Evolutionary conservation across 352 stramenopile genomes (phyloP), one percentile per base, ranked within the genome.

Genomic region (Phytophthora crassamura): DNA sequence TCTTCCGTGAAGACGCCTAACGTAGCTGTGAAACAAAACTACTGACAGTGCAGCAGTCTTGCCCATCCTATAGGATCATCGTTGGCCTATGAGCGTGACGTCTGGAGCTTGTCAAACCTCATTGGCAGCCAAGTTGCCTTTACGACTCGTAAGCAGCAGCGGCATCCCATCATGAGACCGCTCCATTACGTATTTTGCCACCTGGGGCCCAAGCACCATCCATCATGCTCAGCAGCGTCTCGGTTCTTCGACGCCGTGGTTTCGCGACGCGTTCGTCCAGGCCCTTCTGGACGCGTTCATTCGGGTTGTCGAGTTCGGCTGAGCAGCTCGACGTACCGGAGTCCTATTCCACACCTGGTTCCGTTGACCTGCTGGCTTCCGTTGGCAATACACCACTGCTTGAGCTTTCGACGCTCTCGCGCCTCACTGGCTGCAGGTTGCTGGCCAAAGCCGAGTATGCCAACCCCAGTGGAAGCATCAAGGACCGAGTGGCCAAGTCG

Each of bases 381-480:
- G 83, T 95, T 28, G 86, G 86, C 25, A 91, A 93, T 55, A 95
- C 86, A 28, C 82, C 84, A 20, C 68, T 95, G 32, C 65, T 95
- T 12, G 75, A 92, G 61, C 75, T 95, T 43, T 81, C 78, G 40
- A 82, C 74, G 22, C 53, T 93, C 22, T 91, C 84, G 1, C 70
- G 73, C 45, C 77, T 93, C 42, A 95, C 86, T 4, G 74, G 77
- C 4, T 91, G 84, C 76, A 89, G 78, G 59, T 86, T 95, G 57
- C 84, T 90, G 30, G 86, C 74, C 56, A 95, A 95, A 64, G 84
- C 84, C 16, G 86, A 95, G 75, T 93, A 82, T 55, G 74, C 89
- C 65, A 98, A 98, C 67, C 96, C 96, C 16, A 93, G 92, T 60
- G 95, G 95, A 10, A 96, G 81, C 22, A 91, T 98, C 63, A 99